Percentiles rank a stretch among this genome's conserved stretches.
phyloP scores from a whole-genome alignment of 345 rosid genomes.

The Tarenaya hassleriana region DNA sequence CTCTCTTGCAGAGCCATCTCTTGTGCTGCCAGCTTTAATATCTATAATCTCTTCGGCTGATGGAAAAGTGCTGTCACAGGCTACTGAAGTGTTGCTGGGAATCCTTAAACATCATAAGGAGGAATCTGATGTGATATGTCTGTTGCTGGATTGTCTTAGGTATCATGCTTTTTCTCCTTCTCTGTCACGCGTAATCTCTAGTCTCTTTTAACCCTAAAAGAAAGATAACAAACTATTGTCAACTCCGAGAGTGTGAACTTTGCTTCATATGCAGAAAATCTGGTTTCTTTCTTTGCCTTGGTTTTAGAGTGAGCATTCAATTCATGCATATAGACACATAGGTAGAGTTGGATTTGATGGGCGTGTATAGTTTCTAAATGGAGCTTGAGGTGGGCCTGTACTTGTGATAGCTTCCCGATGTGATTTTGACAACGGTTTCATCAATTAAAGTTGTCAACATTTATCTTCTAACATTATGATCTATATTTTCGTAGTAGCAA shows the following conservation, averaged over 20 bases:
- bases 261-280: too few relatives aligned
- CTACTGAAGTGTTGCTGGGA: constrained; percentile 45
- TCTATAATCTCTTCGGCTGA: constrained; percentile 47
- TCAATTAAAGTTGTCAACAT: not conserved
- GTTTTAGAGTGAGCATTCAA: too few relatives aligned
- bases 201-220: constrained; percentile 8
- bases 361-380: too few relatives aligned
- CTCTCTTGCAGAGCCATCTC: constrained; percentile 55
- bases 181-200: constrained; percentile 7
- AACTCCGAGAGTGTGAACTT: constrained; percentile 1
- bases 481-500: constrained; percentile 37
- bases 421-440: constrained; percentile 5
- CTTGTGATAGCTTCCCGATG: not conserved
- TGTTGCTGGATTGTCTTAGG: constrained; percentile 81
- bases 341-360: too few relatives aligned
- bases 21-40: constrained; percentile 56
- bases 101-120: constrained; percentile 54
- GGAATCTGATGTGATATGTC: constrained; percentile 54
- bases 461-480: constrained; percentile 20
- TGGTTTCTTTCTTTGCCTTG: too few relatives aligned
- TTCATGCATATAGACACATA: too few relatives aligned
- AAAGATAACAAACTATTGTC: not conserved
- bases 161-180: constrained; percentile 26
- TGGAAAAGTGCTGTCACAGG: constrained; percentile 38
- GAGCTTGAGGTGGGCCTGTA: too few relatives aligned